Evolutionary conservation across 108 stramenopile species (phyloP).

Genomic region (Cyclotella sp.): DNA sequence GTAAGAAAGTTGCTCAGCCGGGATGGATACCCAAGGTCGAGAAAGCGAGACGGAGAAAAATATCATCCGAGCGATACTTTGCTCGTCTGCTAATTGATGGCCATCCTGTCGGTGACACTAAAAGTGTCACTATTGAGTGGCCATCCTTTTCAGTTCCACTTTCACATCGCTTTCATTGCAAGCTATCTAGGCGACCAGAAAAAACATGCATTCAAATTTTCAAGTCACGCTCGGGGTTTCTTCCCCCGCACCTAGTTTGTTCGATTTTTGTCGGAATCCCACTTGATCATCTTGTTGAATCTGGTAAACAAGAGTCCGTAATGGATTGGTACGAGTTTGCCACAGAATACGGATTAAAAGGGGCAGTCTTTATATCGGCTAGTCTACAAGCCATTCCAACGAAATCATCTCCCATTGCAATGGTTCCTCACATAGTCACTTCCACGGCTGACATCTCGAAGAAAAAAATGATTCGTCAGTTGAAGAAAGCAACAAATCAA

Average conservation of each 20-base stretch:
- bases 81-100: constrained; percentile 42
- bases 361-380: constrained; percentile 10
- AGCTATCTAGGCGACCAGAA: constrained; percentile 27
- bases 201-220: constrained; percentile 40
- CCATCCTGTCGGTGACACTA: constrained; percentile 44
- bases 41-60: constrained; percentile 18
- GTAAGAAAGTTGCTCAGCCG: neutral
- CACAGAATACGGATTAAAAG: constrained; percentile 20
- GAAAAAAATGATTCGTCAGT: neutral
- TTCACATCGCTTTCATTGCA: constrained; percentile 44
- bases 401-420: neutral
- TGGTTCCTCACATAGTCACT: neutral
- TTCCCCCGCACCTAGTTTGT: constrained; percentile 22
- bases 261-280: constrained; percentile 22
- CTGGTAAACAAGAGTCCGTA: neutral
- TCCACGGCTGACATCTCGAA: neutral
- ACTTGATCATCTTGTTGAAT: neutral
- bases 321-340: constrained; percentile 37
- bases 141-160: constrained; percentile 34
- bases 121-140: constrained; percentile 29
- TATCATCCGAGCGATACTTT: constrained; percentile 40
- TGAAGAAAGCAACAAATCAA: neutral
- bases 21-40: constrained; percentile 23
- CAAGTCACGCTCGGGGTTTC: constrained; percentile 14
- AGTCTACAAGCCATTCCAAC: neutral